Conservation (phyloP, 2,329 filamentous ascomycete genomes). For the Trichoderma oligosporum region DNA sequence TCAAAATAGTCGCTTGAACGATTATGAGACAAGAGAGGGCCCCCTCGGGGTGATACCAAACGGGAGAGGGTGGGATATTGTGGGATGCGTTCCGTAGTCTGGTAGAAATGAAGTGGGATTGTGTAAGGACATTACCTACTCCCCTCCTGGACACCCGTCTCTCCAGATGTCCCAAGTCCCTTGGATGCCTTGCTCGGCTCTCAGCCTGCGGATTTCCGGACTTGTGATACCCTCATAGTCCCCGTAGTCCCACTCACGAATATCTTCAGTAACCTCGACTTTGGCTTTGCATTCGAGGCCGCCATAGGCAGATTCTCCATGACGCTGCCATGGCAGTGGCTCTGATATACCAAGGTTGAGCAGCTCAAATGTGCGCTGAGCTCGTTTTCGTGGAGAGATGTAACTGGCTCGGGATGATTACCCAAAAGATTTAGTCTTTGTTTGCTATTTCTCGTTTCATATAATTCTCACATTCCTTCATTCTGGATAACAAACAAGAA, state of each 20-base stretch:
- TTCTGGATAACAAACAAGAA: background rate
- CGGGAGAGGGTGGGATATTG: background rate
- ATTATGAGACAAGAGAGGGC: constrained; percentile 15
- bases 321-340: constrained; percentile 64
- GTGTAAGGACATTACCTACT: constrained; percentile 51
- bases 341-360: constrained; percentile 69
- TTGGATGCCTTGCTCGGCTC: constrained; percentile 53
- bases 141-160: constrained; percentile 82
- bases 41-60: background rate
- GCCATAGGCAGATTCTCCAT: constrained; percentile 38
- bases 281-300: constrained; percentile 52
- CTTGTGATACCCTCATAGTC: constrained; percentile 80
- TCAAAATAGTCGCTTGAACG: background rate
- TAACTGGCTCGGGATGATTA: constrained; percentile 48
- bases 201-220: constrained; percentile 59
- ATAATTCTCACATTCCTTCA: background rate
- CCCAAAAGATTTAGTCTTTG: background rate
- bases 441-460: background rate
- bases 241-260: constrained; percentile 86
- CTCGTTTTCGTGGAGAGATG: constrained; percentile 79
- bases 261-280: constrained; percentile 65
- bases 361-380: constrained; percentile 86
- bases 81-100: background rate
- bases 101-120: background rate
- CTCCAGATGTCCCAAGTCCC: constrained; percentile 79